Percentiles rank a stretch among this genome's conserved stretches.
Evolutionary conservation across 164 flowering plant genomes (phyloP).

Genomic region (Berberis thunbergii): DNA sequence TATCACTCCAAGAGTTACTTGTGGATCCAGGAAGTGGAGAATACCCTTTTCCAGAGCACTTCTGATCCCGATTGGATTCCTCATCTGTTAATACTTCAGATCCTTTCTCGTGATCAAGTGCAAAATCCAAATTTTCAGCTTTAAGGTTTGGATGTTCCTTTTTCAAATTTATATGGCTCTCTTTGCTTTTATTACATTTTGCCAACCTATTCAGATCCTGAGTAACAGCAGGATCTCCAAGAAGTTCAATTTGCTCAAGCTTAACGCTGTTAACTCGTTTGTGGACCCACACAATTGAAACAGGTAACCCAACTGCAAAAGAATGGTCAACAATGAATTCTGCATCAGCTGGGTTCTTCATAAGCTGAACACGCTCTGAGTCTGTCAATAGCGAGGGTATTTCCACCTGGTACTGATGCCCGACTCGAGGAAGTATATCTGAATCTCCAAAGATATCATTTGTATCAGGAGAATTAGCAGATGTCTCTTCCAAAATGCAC

Average conservation of each 20-base stretch:
- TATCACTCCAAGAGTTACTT: slow-evolving; percentile 47
- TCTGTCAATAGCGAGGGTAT: slow-evolving; percentile 1
- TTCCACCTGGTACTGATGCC: slow-evolving; percentile 7
- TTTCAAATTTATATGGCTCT: slow-evolving; percentile 3
- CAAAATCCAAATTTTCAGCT: not conserved
- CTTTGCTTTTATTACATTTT: slow-evolving; percentile 8
- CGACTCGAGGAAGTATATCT: slow-evolving; percentile 5
- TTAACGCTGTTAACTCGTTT: slow-evolving; percentile 15
- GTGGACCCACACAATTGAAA: slow-evolving; percentile 43
- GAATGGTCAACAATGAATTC: slow-evolving; percentile 9
- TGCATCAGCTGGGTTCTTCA: not conserved
- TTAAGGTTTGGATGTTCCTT: slow-evolving; percentile 6
- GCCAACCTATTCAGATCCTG: slow-evolving; percentile 6
- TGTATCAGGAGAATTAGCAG: slow-evolving; percentile 1
- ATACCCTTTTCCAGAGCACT: slow-evolving; percentile 5
- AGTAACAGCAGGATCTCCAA: slow-evolving; percentile 1
- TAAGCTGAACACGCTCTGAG: not conserved
- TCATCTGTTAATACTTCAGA: not conserved
- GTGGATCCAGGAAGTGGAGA: slow-evolving; percentile 41
- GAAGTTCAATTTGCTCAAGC: slow-evolving; percentile 8
- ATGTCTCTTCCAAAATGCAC: slow-evolving; percentile 1
- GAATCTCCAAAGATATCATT: slow-evolving; percentile 2
- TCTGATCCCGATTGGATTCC: slow-evolving; percentile 5
- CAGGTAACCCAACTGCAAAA: slow-evolving; percentile 35
- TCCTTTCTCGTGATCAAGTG: too few relatives aligned